Evolutionary conservation across 1,284 basidiomycete genomes (phyloP), one percentile per base, ranked within the genome.

Genomic region (Ustilago bromivora): DNA sequence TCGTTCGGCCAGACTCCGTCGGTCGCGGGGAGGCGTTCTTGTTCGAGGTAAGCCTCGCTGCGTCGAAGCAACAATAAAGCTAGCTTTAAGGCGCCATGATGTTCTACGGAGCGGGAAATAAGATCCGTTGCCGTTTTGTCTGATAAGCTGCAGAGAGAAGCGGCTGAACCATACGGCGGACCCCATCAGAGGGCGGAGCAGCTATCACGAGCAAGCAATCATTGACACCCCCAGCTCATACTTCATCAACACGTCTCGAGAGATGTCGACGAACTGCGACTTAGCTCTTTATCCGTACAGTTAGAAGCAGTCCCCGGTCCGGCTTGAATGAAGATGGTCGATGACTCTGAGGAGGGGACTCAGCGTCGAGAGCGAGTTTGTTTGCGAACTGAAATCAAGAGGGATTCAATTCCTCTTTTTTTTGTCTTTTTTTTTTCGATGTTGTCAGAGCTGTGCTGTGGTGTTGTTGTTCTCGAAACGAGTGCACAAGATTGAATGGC

Each of bases 401-500:
- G 23, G 3, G 23, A 28, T 28, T 28, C 23, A 28, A 28, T 28
- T 28, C 23, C 23, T 41, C 13, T 12, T 17, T 41, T 41, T 41
- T 12, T 13, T 19, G 19, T 19, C 4, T 2, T 35, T 32, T 34
- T 13, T 53, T 32, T 53, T 53, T 19, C 34, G 5, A 53, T 34
- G 28, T 12, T 34, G 32, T 53, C 5, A 13, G 38, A 7, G 12
- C 28, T 57, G n/a, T 23, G 38, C 15, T 35, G 12, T n/a, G n/a
- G 11, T 57, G 55, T 40, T 57, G n/a, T 31, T 40, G 36, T 41
- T 57, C 28, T 57, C 9, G 8, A 11, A 28, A 32, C 43, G 15
- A 51, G 28, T 15, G 49, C 54, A 56, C 36, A n/a, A 38, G 8
- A 7, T 55, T 55, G 35, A 55, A 55, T 55, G 58, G 32, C 58